Evolutionary conservation across 1,139 yeast species (phyloP).

Genomic region (Yamadazyma kanchanaburiensis): DNA sequence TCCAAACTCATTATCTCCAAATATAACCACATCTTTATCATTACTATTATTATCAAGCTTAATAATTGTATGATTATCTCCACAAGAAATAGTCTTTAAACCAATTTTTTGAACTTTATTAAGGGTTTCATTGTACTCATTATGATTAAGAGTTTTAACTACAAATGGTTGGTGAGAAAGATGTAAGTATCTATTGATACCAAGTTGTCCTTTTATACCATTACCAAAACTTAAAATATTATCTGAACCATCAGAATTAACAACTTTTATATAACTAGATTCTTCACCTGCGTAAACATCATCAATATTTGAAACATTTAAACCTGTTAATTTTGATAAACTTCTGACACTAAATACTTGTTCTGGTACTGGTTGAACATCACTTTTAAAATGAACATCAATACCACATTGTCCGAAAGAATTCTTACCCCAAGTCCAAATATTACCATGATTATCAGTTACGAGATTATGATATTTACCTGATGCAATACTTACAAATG

Average conservation of each 20-base stretch:
- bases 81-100: conserved; percentile 53
- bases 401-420: conserved; percentile 80
- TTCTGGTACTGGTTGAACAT: conserved; percentile 67
- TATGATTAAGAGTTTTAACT: conserved; percentile 48
- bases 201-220: conserved; percentile 87
- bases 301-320: conserved; percentile 31
- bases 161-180: conserved; percentile 66
- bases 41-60: conserved; percentile 47
- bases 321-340: conserved; percentile 16
- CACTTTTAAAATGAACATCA: conserved; percentile 61
- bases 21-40: conserved; percentile 57
- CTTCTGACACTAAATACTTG: conserved; percentile 34
- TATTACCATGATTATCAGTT: conserved; percentile 55
- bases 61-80: conserved; percentile 64
- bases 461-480: conserved; percentile 76
- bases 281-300: conserved; percentile 67
- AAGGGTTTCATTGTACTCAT: conserved; percentile 37
- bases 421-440: conserved; percentile 87
- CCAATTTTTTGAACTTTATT: conserved; percentile 38
- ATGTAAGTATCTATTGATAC: conserved; percentile 72
- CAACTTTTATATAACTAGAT: conserved; percentile 56
- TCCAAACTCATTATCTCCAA: conserved; percentile 84
- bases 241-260: conserved; percentile 18
- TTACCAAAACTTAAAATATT: conserved; percentile 69
- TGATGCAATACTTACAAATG: conserved; percentile 58